A percentile compares a stretch with the other conserved stretches of the same genome.
phyloP scores from a whole-genome alignment of 768 basidiomycete genomes.

The Hericium erinaceus region DNA sequence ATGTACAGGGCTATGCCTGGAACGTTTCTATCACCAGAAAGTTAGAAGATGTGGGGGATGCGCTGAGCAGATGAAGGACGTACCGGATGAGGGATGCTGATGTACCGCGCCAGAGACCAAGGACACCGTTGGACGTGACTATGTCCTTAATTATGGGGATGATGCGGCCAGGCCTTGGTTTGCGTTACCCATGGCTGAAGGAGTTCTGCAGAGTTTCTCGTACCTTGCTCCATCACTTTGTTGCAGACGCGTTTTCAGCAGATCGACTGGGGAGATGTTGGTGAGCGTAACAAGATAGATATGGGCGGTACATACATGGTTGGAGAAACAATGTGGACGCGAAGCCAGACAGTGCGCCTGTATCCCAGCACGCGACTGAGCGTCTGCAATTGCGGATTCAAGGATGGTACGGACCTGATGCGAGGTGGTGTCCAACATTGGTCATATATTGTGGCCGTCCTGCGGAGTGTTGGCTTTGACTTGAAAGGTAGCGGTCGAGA shows the following conservation, averaged over 20 bases:
- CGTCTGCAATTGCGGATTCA: neutral
- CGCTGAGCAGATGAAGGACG: constrained; percentile 3
- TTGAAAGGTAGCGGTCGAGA: neutral
- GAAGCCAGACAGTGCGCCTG: constrained; percentile 74
- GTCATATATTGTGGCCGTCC: constrained; percentile 33
- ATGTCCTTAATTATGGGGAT: constrained; percentile 47
- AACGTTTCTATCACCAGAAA: constrained; percentile 54
- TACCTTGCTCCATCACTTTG: constrained; percentile 50
- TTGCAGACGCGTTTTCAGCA: constrained; percentile 88
- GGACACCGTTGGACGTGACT: constrained; percentile 49
- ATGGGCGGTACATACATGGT: constrained; percentile 43
- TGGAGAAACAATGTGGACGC: constrained; percentile 68
- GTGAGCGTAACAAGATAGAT: neutral
- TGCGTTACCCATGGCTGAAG: neutral
- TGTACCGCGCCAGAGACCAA: constrained; percentile 86
- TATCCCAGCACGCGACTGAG: neutral
- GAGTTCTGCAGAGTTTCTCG: neutral
- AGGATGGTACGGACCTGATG: constrained; percentile 39
- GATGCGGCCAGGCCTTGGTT: constrained; percentile 18
- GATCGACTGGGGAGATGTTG: constrained; percentile 48
- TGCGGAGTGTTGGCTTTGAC: neutral
- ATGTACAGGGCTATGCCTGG: constrained; percentile 93
- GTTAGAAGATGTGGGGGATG: neutral
- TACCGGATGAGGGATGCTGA: constrained; percentile 69
- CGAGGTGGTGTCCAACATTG: constrained; percentile 59